Evolutionary conservation across 169 alveolate genomes (phyloP).

Genomic region (Eimeria falciformis): DNA sequence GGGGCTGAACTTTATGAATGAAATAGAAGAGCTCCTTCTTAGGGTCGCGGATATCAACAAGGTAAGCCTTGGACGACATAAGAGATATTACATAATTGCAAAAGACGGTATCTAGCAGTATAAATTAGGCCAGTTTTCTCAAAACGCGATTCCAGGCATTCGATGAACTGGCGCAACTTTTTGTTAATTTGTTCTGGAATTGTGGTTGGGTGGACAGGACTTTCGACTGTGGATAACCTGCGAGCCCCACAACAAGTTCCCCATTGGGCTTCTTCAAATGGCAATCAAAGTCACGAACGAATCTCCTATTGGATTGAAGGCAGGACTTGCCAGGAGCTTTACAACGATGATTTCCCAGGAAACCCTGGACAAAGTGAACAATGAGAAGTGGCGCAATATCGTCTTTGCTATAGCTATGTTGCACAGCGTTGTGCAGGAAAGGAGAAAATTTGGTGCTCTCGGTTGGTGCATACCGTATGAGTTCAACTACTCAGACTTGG

Average conservation of each 20-base stretch:
- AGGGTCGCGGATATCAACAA: conserved; percentile 90
- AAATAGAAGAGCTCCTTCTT: conserved; percentile 91
- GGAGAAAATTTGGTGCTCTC: conserved; percentile 95
- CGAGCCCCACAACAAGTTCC: conserved; percentile 94
- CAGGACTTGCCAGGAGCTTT: conserved; percentile 96
- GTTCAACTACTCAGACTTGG: conserved; percentile 96
- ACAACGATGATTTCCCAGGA: conserved; percentile 93
- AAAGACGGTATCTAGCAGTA: too few relatives aligned
- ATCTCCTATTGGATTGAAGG: conserved; percentile 97
- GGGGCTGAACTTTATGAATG: conserved; percentile 93
- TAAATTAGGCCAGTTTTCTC: too few relatives aligned
- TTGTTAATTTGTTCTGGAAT: too few relatives aligned
- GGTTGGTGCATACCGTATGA: conserved; percentile 99
- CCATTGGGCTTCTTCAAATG: conserved; percentile 96
- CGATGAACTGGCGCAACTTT: too few relatives aligned
- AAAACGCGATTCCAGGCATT: too few relatives aligned
- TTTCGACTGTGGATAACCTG: conserved; percentile 91
- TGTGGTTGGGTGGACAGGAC: conserved; percentile 48
- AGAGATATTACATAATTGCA: too few relatives aligned
- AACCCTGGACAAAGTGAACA: conserved; percentile 95
- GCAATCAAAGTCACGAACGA: conserved; percentile 96
- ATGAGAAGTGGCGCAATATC: conserved; percentile 95
- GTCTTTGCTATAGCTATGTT: conserved; percentile 94
- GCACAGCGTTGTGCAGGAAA: conserved; percentile 89
- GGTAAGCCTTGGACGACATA: conserved; percentile 77